Evolutionary conservation across 1,139 yeast species (phyloP), one percentile per base, ranked within the genome.

Genomic region (Pichia sp.): DNA sequence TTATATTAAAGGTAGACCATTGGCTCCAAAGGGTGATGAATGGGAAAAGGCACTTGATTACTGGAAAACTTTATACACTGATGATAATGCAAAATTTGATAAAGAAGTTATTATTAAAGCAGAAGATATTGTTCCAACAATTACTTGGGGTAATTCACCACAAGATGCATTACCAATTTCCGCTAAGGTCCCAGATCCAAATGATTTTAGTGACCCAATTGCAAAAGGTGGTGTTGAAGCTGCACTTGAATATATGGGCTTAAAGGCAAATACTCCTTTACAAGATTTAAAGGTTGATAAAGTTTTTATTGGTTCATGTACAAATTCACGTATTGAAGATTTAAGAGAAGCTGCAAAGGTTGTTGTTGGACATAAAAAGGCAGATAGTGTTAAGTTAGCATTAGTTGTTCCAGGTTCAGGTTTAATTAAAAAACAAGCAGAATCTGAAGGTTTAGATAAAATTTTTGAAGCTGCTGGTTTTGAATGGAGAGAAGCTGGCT

Each of bases 141-240:
- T 93, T 56, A 93, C 99, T 22, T 93, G 99, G 99, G 99, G 99
- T 75, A 93, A 95, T 60, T 91, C 98, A 63, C 99, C 99, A 42
- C 98, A 93, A 73, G 99, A 93, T 68, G 98, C 98, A 46, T 76
- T 93, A 60, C 98, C 99, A 59, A 91, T 93, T 65, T 84, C 93
- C 30, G 96, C 88, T 30, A 66, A 71, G 29, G 96, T 91, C 42
- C 99, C 99, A 48, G 96, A 93, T 68, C 99, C 99, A 56, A 70
- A 82, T 16, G 76, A 73, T 53, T 81, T 81, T 18, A 60, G 72
- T 25, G 96, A 91, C 68, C 90, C 95, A 55, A 83, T 83, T 66
- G 81, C 81, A 68, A 84, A 81, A 67, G 77, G 86, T 16, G 95
- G 96, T 64, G 86, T 91, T 83, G 87, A 84, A 72, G 83, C 97